These are phyloP conservation scores for Hyaloperonospora brassicae DNA, from an alignment of 352 stramenopile species.

Conservation along the genomic window DNA sequence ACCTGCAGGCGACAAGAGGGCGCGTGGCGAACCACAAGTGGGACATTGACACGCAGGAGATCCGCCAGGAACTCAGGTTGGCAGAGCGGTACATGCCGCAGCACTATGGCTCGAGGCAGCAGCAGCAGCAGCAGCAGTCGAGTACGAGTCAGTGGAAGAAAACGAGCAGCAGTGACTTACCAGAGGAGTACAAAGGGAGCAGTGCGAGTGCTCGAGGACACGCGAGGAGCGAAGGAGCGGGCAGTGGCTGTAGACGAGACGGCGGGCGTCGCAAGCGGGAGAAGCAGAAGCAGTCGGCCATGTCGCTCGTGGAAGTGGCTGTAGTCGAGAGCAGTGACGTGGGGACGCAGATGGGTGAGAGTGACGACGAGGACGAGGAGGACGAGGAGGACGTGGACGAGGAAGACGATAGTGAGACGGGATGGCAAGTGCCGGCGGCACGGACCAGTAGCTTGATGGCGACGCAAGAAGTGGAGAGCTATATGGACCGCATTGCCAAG, in stretches of 20 bases:
- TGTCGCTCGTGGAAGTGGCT: conserved; percentile 14
- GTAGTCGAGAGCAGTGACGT: conserved; percentile 6
- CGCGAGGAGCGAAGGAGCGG: neutral
- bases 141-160: conserved; percentile 19
- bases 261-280: conserved; percentile 1
- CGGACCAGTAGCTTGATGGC: conserved; percentile 24
- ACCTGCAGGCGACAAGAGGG: conserved; percentile 22
- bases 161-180: conserved; percentile 34
- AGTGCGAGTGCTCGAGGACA: conserved; percentile 4
- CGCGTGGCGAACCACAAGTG: conserved; percentile 57
- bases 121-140: conserved; percentile 5
- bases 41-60: conserved; percentile 57
- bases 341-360: neutral
- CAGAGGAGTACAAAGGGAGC: conserved; percentile 27
- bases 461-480: conserved; percentile 47
- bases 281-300: conserved; percentile 1
- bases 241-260: neutral
- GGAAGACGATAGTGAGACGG: neutral
- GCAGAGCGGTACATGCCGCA: conserved; percentile 28
- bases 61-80: conserved; percentile 40
- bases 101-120: conserved; percentile 10
- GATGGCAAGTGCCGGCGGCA: conserved; percentile 1
- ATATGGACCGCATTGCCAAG: conserved; percentile 41
- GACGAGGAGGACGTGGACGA: conserved; percentile 3
- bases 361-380: neutral